Conservation (phyloP, 2,329 filamentous ascomycete genomes). For the Fusarium guadeloupense region DNA sequence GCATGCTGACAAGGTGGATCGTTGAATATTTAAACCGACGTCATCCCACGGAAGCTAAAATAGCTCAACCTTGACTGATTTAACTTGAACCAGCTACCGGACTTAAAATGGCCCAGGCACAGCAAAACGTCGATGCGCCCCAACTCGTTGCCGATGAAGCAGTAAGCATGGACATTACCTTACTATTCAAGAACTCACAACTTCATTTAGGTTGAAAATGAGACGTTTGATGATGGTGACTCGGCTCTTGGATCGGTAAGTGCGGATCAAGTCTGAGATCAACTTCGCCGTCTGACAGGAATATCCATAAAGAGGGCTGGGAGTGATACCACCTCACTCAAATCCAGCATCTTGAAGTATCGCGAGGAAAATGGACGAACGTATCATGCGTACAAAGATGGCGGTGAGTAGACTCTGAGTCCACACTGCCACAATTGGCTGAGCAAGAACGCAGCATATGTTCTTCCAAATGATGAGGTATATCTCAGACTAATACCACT, state of each 20-base stretch:
- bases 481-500: neutral
- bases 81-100: neutral
- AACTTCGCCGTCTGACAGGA: too few relatives aligned
- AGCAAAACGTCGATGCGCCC: neutral
- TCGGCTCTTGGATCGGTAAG: constrained; percentile 2
- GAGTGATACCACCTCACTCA: constrained; percentile 6
- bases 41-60: too few relatives aligned
- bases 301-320: too few relatives aligned
- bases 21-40: too few relatives aligned
- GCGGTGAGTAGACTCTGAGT: neutral
- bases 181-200: too few relatives aligned
- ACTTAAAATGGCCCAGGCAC: neutral
- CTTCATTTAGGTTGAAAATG: neutral
- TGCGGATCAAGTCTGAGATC: too few relatives aligned
- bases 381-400: constrained; percentile 2
- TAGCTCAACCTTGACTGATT: too few relatives aligned
- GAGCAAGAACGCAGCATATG: constrained; percentile 5
- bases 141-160: constrained; percentile 1
- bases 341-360: constrained; percentile 16
- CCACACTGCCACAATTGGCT: neutral
- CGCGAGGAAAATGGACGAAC: constrained; percentile 15
- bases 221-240: constrained; percentile 7
- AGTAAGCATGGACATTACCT: neutral
- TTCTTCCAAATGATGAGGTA: constrained; percentile 27
- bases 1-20: too few relatives aligned